Conservation (phyloP, 2,329 filamentous ascomycete species). For the Fonsecaea pugnacius region DNA sequence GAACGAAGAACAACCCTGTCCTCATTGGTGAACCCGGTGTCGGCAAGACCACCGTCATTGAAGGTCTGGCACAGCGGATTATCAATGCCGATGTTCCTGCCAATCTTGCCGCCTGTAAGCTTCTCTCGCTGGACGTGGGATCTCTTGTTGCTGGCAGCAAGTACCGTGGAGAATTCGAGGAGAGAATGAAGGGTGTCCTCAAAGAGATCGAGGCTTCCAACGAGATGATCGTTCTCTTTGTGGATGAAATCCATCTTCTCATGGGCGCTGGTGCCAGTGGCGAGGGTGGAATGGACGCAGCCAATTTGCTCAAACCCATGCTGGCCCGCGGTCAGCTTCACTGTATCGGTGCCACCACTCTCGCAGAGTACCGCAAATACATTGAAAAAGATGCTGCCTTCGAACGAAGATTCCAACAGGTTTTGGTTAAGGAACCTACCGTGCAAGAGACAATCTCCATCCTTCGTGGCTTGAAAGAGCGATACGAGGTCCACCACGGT, state of each 20-base stretch:
- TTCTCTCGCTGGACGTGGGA: conserved; percentile 93
- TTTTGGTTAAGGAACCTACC: conserved; percentile 90
- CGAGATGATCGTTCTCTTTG: conserved; percentile 96
- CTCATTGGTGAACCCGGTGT: conserved; percentile 98
- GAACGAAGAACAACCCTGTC: conserved; percentile 98
- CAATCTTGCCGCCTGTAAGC: conserved; percentile 88
- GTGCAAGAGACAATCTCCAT: conserved; percentile 94
- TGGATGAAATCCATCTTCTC: conserved; percentile 97
- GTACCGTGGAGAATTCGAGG: conserved; percentile 97
- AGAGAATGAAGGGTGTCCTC: conserved; percentile 97
- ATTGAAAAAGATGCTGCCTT: conserved; percentile 99
- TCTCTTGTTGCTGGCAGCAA: conserved; percentile 96
- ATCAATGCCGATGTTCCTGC: conserved; percentile 96
- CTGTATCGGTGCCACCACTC: conserved; percentile 95
- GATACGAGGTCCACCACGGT: conserved; percentile 97
- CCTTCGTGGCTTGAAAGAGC: conserved; percentile 95
- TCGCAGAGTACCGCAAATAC: conserved; percentile 96
- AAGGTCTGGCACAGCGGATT: conserved; percentile 91
- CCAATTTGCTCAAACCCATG: conserved; percentile 98
- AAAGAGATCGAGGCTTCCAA: conserved; percentile 96
- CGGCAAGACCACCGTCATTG: conserved; percentile 96
- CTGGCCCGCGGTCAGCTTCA: conserved; percentile 93
- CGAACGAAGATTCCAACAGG: conserved; percentile 97
- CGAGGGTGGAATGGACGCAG: conserved; percentile 97
- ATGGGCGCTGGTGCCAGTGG: conserved; percentile 96